These are phyloP conservation scores for Pleurozium schreberi DNA, from an alignment of 225 moss, liverwort and hornwort genomes.

Conservation along the genomic window DNA sequence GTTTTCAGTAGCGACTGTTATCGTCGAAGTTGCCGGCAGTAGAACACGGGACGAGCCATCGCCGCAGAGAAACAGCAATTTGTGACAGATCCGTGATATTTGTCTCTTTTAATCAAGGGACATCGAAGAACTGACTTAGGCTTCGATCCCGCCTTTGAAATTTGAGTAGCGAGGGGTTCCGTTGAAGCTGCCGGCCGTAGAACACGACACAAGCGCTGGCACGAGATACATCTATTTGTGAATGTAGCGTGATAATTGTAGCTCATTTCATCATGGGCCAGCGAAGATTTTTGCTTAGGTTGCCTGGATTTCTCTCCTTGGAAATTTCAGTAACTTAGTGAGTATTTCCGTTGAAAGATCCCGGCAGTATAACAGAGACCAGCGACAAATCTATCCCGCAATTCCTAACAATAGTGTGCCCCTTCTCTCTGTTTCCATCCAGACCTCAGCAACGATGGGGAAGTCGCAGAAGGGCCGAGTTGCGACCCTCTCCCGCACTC, in stretches of 20 bases:
- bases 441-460: conserved; percentile 25
- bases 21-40: not conserved
- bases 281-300: not conserved
- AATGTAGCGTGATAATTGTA: not conserved
- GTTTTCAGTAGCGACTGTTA: no score
- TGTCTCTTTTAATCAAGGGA: not conserved
- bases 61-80: not conserved
- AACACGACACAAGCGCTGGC: not conserved
- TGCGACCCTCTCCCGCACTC: conserved; percentile 34
- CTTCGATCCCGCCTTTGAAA: not conserved
- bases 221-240: not conserved
- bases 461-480: conserved; percentile 52
- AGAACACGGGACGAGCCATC: not conserved
- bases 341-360: not conserved
- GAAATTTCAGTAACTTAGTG: not conserved
- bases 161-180: not conserved
- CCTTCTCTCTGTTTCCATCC: not conserved
- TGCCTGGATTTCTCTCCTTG: not conserved
- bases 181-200: not conserved
- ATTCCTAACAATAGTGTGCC: not conserved
- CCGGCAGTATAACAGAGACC: not conserved
- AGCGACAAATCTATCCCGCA: not conserved
- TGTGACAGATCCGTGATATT: not conserved
- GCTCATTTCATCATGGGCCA: not conserved
- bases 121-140: not conserved